Percentiles rank a stretch among this genome's conserved stretches.
phyloP scores from a whole-genome alignment of 2,329 filamentous ascomycete genomes.

The Rutstroemia sp. region DNA sequence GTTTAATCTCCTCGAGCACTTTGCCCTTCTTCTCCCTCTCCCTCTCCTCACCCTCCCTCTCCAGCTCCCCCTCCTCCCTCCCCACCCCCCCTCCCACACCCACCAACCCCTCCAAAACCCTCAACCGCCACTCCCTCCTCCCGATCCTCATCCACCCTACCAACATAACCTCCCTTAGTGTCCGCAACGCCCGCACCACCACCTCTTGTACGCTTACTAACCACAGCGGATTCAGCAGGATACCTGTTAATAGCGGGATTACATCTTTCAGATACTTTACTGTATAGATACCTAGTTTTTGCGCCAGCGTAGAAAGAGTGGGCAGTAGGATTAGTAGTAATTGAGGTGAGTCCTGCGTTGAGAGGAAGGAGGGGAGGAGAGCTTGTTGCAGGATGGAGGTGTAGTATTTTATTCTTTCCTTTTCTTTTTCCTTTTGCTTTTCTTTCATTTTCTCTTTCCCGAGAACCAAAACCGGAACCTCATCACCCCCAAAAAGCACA shows the following conservation, averaged over 20 bases:
- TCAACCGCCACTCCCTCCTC: constrained; percentile 46
- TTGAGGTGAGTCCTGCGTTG: constrained; percentile 50
- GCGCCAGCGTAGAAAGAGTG: constrained; percentile 42
- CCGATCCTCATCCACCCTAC: constrained; percentile 64
- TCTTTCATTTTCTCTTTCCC: constrained; percentile 10
- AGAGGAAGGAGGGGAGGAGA: constrained; percentile 46
- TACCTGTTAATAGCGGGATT: constrained; percentile 39
- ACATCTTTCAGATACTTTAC: constrained; percentile 61
- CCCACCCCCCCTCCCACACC: constrained; percentile 30
- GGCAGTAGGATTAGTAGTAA: constrained; percentile 51
- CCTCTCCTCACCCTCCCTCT: not conserved
- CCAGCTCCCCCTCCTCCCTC: constrained; percentile 47
- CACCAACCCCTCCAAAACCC: constrained; percentile 55
- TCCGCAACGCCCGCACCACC: constrained; percentile 39
- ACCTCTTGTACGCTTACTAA: constrained; percentile 43
- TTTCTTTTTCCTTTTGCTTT: not conserved
- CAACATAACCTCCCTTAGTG: constrained; percentile 50
- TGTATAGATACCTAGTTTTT: constrained; percentile 51
- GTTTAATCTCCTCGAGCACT: constrained; percentile 12
- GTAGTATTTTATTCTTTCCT: constrained; percentile 34
- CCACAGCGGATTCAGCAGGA: constrained; percentile 64
- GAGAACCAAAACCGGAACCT: not conserved
- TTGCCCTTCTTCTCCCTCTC: constrained; percentile 5
- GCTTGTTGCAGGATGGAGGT: constrained; percentile 49
- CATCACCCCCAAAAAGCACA: constrained; percentile 14